Evolutionary conservation across 2,329 filamentous ascomycete genomes (phyloP).

Genomic region (Apiospora sp.): DNA sequence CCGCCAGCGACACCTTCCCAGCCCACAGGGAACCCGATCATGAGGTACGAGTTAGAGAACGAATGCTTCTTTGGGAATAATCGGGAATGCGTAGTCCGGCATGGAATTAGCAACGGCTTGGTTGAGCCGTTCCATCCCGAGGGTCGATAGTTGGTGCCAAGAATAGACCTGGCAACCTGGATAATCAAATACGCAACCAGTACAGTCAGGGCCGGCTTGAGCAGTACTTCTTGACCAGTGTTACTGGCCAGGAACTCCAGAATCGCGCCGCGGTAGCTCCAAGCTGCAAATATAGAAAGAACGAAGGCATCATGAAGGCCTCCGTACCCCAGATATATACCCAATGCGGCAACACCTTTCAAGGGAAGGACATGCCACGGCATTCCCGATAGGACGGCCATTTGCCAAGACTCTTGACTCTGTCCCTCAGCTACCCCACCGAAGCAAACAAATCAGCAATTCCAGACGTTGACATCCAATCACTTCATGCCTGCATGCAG

Average conservation of each 20-base stretch:
- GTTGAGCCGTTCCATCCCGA: conserved; percentile 36
- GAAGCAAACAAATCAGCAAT: neutral
- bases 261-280: conserved; percentile 23
- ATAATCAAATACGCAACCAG: neutral
- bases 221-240: neutral
- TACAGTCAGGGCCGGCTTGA: neutral
- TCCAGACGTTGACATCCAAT: conserved; percentile 16
- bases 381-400: conserved; percentile 29
- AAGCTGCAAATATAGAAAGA: conserved; percentile 30
- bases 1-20: conserved; percentile 63
- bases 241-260: conserved; percentile 13
- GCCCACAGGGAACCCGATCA: conserved; percentile 73
- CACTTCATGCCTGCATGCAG: conserved; percentile 2
- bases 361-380: conserved; percentile 27
- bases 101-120: conserved; percentile 67
- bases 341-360: conserved; percentile 29
- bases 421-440: conserved; percentile 7
- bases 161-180: conserved; percentile 23
- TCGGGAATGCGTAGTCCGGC: conserved; percentile 69
- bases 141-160: neutral
- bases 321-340: conserved; percentile 31
- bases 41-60: conserved; percentile 76
- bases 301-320: conserved; percentile 32
- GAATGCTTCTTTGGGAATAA: conserved; percentile 73
- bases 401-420: conserved; percentile 13